Conservation (phyloP, 306 rosid genomes). For the Alnus rubra region DNA sequence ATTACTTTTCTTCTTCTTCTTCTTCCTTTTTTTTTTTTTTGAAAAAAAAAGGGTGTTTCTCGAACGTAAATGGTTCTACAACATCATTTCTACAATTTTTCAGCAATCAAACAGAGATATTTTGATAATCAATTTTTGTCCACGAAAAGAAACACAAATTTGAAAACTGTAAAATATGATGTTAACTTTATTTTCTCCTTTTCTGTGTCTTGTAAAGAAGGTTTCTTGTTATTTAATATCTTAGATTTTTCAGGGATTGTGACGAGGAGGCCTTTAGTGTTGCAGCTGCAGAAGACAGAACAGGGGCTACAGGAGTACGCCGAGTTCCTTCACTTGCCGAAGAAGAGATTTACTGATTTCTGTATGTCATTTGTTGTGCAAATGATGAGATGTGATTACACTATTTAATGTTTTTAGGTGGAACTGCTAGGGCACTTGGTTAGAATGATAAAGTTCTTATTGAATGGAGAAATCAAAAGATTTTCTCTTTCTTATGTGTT, state of each 20-base stretch:
- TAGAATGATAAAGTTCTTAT: background rate
- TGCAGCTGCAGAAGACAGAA: slow-evolving; percentile 72
- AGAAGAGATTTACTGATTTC: slow-evolving; percentile 62
- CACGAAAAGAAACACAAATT: background rate
- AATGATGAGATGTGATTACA: background rate
- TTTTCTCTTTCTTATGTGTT: background rate
- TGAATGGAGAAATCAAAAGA: background rate
- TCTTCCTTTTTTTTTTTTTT: too few relatives aligned
- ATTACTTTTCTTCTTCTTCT: too few relatives aligned
- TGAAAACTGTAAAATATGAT: background rate
- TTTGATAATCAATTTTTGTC: background rate
- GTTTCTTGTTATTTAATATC: slow-evolving; percentile 13
- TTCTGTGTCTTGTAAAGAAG: background rate
- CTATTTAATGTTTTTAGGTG: background rate
- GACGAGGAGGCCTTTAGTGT: slow-evolving; percentile 89
- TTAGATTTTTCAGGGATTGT: slow-evolving; percentile 69
- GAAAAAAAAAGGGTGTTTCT: background rate
- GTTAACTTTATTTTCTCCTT: background rate
- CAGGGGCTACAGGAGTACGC: slow-evolving; percentile 66
- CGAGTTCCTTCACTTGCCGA: slow-evolving; percentile 75
- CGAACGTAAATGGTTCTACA: background rate
- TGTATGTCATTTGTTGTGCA: slow-evolving; percentile 46
- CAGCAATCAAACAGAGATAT: background rate
- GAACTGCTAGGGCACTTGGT: background rate
- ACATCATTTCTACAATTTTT: background rate